Percentiles rank a stretch among this genome's conserved stretches.
Evolutionary conservation across 768 basidiomycete genomes (phyloP).

Genomic region (Termitomyces sp.): DNA sequence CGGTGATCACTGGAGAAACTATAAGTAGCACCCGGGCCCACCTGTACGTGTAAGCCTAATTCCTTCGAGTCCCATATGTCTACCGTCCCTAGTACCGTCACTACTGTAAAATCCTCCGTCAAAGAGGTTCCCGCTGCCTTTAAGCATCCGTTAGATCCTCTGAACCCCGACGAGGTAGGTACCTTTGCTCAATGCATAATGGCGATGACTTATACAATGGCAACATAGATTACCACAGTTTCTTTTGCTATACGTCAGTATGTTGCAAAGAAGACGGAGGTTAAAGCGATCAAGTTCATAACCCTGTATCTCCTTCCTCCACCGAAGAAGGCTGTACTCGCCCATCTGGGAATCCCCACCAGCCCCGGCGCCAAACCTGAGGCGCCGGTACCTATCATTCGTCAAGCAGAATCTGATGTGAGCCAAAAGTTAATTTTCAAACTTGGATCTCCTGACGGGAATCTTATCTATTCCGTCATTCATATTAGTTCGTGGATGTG

Average conservation of each 20-base stretch:
- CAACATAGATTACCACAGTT: conserved; percentile 55
- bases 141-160: conserved; percentile 63
- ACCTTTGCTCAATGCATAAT: not conserved
- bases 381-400: conserved; percentile 43
- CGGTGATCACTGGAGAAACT: not conserved
- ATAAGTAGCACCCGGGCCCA: not conserved
- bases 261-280: conserved; percentile 44
- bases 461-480: not conserved
- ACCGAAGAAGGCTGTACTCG: conserved; percentile 73
- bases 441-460: not conserved
- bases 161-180: conserved; percentile 72
- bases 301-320: conserved; percentile 63
- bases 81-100: conserved; percentile 20
- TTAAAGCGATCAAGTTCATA: conserved; percentile 72
- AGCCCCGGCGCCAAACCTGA: conserved; percentile 54
- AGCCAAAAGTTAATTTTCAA: conserved; percentile 15
- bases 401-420: conserved; percentile 79
- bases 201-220: not conserved
- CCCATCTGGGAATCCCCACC: conserved; percentile 70
- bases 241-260: conserved; percentile 56
- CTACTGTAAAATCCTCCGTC: conserved; percentile 15
- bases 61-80: conserved; percentile 17
- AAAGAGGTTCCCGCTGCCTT: conserved; percentile 16
- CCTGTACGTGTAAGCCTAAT: not conserved
- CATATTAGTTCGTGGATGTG: conserved; percentile 68